Evolutionary conservation across 805 yeast genomes (phyloP).

Genomic region (Candida incommunis): DNA sequence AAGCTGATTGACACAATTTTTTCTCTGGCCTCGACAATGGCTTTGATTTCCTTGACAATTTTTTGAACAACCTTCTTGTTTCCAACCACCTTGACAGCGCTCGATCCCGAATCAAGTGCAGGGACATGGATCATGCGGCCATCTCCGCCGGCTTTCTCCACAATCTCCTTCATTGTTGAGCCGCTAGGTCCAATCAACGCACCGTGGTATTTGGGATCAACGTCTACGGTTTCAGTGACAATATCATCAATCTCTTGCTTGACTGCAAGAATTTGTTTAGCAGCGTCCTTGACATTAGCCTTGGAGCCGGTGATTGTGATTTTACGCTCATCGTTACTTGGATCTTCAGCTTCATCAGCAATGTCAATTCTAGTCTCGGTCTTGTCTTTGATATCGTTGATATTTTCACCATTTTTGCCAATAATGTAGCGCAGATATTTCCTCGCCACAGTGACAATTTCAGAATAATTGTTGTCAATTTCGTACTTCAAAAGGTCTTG

Average conservation of each 20-base stretch:
- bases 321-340: conserved; percentile 34
- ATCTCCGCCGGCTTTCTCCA: conserved; percentile 64
- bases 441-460: conserved; percentile 51
- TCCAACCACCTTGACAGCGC: conserved; percentile 55
- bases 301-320: conserved; percentile 69
- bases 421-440: conserved; percentile 73
- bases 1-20: conserved; percentile 12
- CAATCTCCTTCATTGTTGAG: conserved; percentile 55
- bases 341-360: conserved; percentile 29
- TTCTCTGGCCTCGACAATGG: conserved; percentile 41
- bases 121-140: conserved; percentile 57
- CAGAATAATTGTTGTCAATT: conserved; percentile 65
- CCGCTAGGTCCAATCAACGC: conserved; percentile 71
- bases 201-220: conserved; percentile 63
- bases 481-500: conserved; percentile 75
- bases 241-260: conserved; percentile 52
- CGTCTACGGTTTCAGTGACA: conserved; percentile 41
- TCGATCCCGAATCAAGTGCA: conserved; percentile 36
- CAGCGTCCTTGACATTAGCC: conserved; percentile 60
- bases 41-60: conserved; percentile 46
- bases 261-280: conserved; percentile 43
- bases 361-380: conserved; percentile 45
- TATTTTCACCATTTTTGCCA: conserved; percentile 77
- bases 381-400: conserved; percentile 64
- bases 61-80: conserved; percentile 58